Percentiles rank a stretch among this genome's conserved stretches.
Conservation (phyloP, 148 eudicot genomes). For the Camellia granthamiana region DNA sequence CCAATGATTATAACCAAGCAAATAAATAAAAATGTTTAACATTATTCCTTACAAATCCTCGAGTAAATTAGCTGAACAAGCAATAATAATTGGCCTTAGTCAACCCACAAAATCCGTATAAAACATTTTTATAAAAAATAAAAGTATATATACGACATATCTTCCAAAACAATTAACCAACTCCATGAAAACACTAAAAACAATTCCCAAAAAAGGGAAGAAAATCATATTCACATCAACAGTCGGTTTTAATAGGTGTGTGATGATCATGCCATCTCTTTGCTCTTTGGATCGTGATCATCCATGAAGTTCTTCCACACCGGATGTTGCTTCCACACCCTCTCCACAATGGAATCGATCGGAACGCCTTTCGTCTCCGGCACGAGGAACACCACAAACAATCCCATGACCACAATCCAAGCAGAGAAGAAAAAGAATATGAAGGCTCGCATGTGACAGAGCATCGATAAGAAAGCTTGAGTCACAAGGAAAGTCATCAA, state of each 20-base stretch:
- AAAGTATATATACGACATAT: too few relatives aligned
- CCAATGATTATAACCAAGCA: too few relatives aligned
- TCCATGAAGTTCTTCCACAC: constrained; percentile 37
- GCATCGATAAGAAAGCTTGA: constrained; percentile 41
- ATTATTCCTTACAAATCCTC: too few relatives aligned
- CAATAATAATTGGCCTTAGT: too few relatives aligned
- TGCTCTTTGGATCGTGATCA: constrained; percentile 14
- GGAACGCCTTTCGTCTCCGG: constrained; percentile 48
- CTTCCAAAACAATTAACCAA: too few relatives aligned
- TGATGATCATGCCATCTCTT: constrained; percentile 11
- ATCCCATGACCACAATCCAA: constrained; percentile 40
- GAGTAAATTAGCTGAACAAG: too few relatives aligned
- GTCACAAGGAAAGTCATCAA: constrained; percentile 38
- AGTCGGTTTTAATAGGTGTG: not conserved
- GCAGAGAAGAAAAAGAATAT: constrained; percentile 48
- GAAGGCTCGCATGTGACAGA: constrained; percentile 34
- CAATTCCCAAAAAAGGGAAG: not conserved
- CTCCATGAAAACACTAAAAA: too few relatives aligned
- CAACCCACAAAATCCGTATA: too few relatives aligned
- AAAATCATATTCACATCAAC: not conserved
- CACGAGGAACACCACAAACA: constrained; percentile 38
- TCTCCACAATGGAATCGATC: constrained; percentile 29
- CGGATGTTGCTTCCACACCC: constrained; percentile 40
- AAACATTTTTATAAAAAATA: too few relatives aligned
- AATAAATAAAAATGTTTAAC: too few relatives aligned